These are phyloP conservation scores for Aphanomyces astaci DNA, from an alignment of 352 stramenopile genomes.

Conservation along the genomic window DNA sequence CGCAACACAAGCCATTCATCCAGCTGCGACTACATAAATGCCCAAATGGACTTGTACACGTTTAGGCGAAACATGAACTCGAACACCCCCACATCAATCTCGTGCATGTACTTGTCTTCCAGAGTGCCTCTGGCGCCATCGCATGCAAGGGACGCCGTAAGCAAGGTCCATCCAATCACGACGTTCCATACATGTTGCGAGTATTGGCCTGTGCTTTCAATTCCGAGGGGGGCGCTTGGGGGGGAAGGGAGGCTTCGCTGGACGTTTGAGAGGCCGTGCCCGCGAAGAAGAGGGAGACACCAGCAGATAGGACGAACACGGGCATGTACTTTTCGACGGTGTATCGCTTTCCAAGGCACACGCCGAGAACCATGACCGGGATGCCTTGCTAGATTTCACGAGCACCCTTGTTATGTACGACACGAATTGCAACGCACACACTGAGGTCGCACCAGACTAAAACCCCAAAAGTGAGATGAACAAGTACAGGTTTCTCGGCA, in stretches of 20 bases:
- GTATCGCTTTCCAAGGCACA: constrained; percentile 73
- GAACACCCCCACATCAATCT: constrained; percentile 74
- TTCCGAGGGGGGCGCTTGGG: too few relatives aligned
- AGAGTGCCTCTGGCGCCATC: constrained; percentile 43
- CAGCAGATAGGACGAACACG: constrained; percentile 56
- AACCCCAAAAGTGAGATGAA: constrained; percentile 63
- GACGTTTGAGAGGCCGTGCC: not conserved
- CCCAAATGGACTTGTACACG: constrained; percentile 69
- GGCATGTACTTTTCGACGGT: constrained; percentile 75
- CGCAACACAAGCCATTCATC: too few relatives aligned
- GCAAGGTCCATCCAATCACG: not conserved
- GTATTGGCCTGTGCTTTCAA: not conserved
- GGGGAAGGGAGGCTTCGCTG: too few relatives aligned
- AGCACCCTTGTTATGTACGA: constrained; percentile 81
- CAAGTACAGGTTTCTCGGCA: constrained; percentile 57
- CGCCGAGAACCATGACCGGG: constrained; percentile 68
- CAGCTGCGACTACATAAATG: too few relatives aligned
- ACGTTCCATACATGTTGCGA: not conserved
- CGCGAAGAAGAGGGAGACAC: constrained; percentile 63
- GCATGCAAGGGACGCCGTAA: constrained; percentile 52
- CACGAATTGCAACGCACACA: constrained; percentile 74
- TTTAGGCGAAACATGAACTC: constrained; percentile 83
- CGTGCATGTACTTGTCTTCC: constrained; percentile 74
- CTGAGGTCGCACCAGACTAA: constrained; percentile 69
- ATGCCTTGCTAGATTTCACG: constrained; percentile 85